Percentiles rank a stretch among this genome's conserved stretches.
Conservation (phyloP, 2,329 filamentous ascomycete genomes). For the Pyricularia pennisetigena region DNA sequence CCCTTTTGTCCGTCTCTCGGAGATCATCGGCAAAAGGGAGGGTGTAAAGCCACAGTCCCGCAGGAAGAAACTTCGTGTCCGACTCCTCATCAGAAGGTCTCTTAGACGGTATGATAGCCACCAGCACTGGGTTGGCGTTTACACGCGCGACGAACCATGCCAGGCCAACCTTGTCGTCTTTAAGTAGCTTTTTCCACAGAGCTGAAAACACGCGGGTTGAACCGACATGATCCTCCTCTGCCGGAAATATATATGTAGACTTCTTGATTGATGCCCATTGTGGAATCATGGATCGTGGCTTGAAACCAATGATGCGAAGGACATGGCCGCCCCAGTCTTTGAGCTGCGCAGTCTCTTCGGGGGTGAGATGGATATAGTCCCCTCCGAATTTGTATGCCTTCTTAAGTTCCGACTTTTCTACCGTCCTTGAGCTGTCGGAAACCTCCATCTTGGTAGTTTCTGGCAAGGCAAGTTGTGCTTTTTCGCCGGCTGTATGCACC, state of each 20-base stretch:
- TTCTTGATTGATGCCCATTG: slow-evolving; percentile 81
- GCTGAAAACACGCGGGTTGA: slow-evolving; percentile 90
- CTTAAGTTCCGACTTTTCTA: slow-evolving; percentile 73
- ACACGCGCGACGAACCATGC: slow-evolving; percentile 82
- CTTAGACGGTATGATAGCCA: slow-evolving; percentile 70
- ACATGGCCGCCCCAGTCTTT: slow-evolving; percentile 72
- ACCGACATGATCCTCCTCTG: slow-evolving; percentile 79
- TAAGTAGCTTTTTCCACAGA: slow-evolving; percentile 76
- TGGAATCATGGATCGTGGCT: slow-evolving; percentile 63
- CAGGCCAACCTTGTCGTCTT: slow-evolving; percentile 70
- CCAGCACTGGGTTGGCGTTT: slow-evolving; percentile 71
- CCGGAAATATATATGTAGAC: slow-evolving; percentile 88
- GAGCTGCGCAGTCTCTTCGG: slow-evolving; percentile 71
- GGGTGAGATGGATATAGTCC: slow-evolving; percentile 75
- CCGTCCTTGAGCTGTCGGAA: slow-evolving; percentile 64
- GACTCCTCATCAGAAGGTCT: slow-evolving; percentile 54
- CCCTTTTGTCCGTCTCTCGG: slow-evolving; percentile 55
- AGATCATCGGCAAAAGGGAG: slow-evolving; percentile 87
- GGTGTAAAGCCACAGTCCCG: slow-evolving; percentile 80
- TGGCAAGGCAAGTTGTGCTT: slow-evolving; percentile 66
- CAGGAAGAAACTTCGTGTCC: slow-evolving; percentile 62
- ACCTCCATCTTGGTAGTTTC: slow-evolving; percentile 61
- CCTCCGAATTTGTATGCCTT: slow-evolving; percentile 96
- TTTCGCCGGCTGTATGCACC: slow-evolving; percentile 81
- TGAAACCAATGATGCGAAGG: slow-evolving; percentile 90